These are phyloP conservation scores for Aurantiochytrium sp. DNA, from an alignment of 108 stramenopile species.

Conservation along the genomic window DNA sequence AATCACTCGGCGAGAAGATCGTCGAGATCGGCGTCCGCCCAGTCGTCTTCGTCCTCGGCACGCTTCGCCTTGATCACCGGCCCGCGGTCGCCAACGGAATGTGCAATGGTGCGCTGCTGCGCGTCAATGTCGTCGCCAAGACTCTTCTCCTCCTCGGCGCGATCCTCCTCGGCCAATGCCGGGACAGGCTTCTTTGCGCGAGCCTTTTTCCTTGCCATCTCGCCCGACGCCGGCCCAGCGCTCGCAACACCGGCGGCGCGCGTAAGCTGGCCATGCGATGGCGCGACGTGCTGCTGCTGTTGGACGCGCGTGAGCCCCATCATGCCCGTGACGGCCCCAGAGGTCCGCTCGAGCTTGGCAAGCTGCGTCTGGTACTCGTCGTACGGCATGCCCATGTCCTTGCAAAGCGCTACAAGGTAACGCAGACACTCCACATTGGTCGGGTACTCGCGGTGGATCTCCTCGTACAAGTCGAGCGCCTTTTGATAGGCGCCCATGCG, in stretches of 20 bases:
- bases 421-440: conserved; percentile 65
- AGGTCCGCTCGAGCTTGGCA: conserved; percentile 32
- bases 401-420: conserved; percentile 51
- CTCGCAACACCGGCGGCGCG: background rate
- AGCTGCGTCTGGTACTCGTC: conserved; percentile 54
- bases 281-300: background rate
- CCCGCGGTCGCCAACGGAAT: background rate
- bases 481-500: conserved; percentile 54
- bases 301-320: background rate
- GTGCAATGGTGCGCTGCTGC: background rate
- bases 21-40: conserved; percentile 7
- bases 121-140: background rate
- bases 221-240: background rate
- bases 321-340: background rate
- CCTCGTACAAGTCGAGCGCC: conserved; percentile 63
- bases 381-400: conserved; percentile 44
- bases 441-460: conserved; percentile 61
- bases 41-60: conserved; percentile 12
- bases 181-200: background rate
- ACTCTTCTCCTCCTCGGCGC: background rate
- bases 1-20: background rate
- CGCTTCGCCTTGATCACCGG: background rate
- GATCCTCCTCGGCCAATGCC: background rate
- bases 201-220: no score
- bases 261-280: background rate